A percentile compares a stretch with the other conserved stretches of the same genome.
phyloP scores from a whole-genome alignment of 1,284 basidiomycete genomes.

The Cystobasidium sp. region DNA sequence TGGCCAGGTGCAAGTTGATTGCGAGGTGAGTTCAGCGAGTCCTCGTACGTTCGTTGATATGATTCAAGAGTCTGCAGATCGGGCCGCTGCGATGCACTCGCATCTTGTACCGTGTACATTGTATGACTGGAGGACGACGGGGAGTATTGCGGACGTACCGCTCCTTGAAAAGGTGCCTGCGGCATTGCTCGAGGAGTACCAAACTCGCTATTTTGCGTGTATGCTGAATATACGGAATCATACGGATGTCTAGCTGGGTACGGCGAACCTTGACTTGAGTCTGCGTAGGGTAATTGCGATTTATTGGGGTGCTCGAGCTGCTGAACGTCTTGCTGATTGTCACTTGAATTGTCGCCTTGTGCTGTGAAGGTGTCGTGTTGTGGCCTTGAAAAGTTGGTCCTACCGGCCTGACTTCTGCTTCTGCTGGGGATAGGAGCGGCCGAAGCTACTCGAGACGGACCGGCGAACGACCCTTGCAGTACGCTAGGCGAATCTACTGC shows the following conservation, averaged over 20 bases:
- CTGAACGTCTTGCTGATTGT: neutral
- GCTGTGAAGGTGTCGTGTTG: neutral
- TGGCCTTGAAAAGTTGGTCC: conserved; percentile 25
- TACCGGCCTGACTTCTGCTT: neutral
- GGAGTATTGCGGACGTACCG: neutral
- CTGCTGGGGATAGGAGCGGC: neutral
- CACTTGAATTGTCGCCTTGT: neutral
- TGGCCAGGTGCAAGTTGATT: too few relatives aligned
- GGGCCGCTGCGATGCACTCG: neutral
- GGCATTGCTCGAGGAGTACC: neutral
- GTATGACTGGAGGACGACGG: conserved; percentile 6
- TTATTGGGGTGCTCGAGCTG: neutral
- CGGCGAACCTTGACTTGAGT: neutral
- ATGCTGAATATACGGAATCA: conserved; percentile 17
- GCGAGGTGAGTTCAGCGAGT: neutral
- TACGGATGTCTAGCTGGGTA: neutral
- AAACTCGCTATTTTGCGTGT: neutral
- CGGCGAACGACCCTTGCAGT: neutral
- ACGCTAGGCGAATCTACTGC: conserved; percentile 25
- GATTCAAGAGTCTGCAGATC: conserved; percentile 15
- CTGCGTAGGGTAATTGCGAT: neutral
- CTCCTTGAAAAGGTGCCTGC: neutral
- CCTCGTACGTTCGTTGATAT: neutral
- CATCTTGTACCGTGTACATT: conserved; percentile 6
- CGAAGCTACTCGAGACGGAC: neutral